A percentile compares a stretch with the other conserved stretches of the same genome.
phyloP scores from a whole-genome alignment of 2,329 filamentous ascomycete species.

The Trichoderma brevicompactum region DNA sequence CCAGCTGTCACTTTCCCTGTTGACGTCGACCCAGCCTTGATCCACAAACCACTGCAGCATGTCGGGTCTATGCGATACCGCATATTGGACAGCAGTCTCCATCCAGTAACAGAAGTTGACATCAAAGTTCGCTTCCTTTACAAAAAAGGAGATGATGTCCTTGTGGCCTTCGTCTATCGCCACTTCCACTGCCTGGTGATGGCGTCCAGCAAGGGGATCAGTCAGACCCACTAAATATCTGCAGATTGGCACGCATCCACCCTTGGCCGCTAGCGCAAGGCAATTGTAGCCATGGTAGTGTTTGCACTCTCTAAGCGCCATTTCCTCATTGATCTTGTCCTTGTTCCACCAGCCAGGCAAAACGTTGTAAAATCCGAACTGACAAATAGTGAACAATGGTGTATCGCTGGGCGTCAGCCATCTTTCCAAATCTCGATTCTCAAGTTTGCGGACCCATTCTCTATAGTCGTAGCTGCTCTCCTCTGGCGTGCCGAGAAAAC shows the following conservation, averaged over 20 bases:
- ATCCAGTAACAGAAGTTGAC: neutral
- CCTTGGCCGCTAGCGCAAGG: neutral
- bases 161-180: neutral
- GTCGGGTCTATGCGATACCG: neutral
- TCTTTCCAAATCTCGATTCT: neutral
- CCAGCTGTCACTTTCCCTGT: neutral
- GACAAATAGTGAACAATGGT: neutral
- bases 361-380: slow-evolving; percentile 16
- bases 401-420: neutral
- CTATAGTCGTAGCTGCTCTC: neutral
- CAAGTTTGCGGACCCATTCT: too few species aligned
- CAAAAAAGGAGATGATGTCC: neutral
- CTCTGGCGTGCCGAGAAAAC: slow-evolving; percentile 6
- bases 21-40: neutral
- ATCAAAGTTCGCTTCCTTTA: neutral
- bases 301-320: neutral
- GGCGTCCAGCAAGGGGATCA: neutral
- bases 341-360: slow-evolving; percentile 23
- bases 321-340: neutral
- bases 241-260: neutral
- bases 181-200: neutral
- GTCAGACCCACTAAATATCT: neutral
- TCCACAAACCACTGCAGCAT: neutral
- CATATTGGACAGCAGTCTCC: neutral
- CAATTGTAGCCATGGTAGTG: neutral